Evolutionary conservation across 2,329 filamentous ascomycete species (phyloP).

Genomic region (Arachnopeziza araneosa): DNA sequence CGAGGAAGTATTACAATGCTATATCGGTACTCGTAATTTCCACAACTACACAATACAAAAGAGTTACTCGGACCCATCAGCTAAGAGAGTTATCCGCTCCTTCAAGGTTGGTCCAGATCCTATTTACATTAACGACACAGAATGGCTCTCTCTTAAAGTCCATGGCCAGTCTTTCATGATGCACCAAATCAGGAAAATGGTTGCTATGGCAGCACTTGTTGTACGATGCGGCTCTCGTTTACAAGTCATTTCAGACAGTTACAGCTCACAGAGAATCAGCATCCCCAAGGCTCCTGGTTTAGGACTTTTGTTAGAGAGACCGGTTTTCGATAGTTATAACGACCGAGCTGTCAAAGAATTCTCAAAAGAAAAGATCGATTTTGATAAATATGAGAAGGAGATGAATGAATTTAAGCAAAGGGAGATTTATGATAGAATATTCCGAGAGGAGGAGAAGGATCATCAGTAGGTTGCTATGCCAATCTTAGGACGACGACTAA

Average conservation of each 20-base stretch:
- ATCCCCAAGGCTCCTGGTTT: conserved; percentile 93
- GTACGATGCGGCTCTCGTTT: conserved; percentile 77
- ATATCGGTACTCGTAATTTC: conserved; percentile 82
- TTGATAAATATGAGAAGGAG: conserved; percentile 68
- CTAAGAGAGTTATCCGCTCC: conserved; percentile 87
- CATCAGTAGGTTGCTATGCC: conserved; percentile 62
- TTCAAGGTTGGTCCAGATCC: conserved; percentile 73
- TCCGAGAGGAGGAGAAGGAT: conserved; percentile 79
- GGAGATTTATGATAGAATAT: conserved; percentile 90
- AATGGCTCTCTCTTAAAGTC: conserved; percentile 94
- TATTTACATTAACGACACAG: conserved; percentile 81
- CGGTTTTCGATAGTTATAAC: conserved; percentile 90
- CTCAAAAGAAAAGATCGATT: conserved; percentile 67
- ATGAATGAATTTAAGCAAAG: conserved; percentile 86
- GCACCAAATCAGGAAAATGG: conserved; percentile 99
- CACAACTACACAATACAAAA: conserved; percentile 99
- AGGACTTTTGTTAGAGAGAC: conserved; percentile 81
- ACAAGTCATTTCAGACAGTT: conserved; percentile 67
- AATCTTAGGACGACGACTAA: not conserved
- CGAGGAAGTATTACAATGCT: conserved; percentile 67
- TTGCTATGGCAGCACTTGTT: conserved; percentile 81
- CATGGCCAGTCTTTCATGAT: conserved; percentile 99
- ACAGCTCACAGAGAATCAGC: conserved; percentile 65
- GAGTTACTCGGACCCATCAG: conserved; percentile 69
- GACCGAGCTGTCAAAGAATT: conserved; percentile 58